Base-by-base conservation (phyloP, 176 grass and related monocot species). In the Lolium multiflorum region DNA sequence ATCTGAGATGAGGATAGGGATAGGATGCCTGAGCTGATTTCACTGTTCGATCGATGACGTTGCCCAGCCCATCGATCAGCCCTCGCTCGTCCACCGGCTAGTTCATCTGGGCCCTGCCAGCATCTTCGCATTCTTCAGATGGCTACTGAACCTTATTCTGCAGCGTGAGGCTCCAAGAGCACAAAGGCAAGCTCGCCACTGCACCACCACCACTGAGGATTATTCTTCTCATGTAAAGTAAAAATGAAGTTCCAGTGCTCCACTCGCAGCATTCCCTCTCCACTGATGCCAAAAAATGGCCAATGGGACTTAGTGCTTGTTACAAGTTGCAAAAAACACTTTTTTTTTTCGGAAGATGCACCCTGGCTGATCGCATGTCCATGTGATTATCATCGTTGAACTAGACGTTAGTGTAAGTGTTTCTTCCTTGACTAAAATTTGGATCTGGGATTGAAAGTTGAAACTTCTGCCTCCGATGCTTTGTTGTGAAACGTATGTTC, bases 301-400 rank as follows among this genome's bases (percentile, higher is more conserved):
- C 48, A 78, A 15, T 25, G 17, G 74, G 79, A 76, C 67, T 80
- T 6, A 4, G 24, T 74, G 38, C 16, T 61, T n/a, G 48, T 31
- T n/a, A 44, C 81, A 63, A 81, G 46, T 71, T 48, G 65, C 66
- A 66, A 65, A 43, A 50, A 70, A 84, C 28, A 85, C 50, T 60
- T 82, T 61, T 63, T 59, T 82, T 61, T 15, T 49, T 1, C 4
- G 57, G 80, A 14, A 79, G 47, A 80, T 70, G 41, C 61, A 69
- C 38, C 9, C 72, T 15, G 84, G 67, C 70, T 56, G 47, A 25
- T 85, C 73, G 26, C 83, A 49, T 84, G 64, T 76, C 84, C 79
- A 82, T 63, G 72, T 73, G 79, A 60, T 37, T 13, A 9, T 2
- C 14, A 55, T 49, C 62, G 26, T 51, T 22, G 35, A 79, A 48